Conservation (phyloP, 2,329 filamentous ascomycete genomes). For the Westerdykella sp. region DNA sequence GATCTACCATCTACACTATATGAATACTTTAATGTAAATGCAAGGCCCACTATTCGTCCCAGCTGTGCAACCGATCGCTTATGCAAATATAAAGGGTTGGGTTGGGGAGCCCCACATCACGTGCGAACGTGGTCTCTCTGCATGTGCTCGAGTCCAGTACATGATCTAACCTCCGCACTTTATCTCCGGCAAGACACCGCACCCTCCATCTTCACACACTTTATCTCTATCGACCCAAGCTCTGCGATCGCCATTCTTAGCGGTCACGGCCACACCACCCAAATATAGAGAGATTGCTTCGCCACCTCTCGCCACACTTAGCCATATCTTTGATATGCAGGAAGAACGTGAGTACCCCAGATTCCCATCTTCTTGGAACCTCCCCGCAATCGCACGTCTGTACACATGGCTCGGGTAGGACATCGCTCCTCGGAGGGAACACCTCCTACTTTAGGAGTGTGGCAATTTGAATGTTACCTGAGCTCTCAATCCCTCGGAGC, state of each 20-base stretch:
- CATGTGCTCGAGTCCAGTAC: too few relatives aligned
- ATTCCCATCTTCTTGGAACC: not conserved
- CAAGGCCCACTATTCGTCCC: not conserved
- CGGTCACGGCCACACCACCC: not conserved
- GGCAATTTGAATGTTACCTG: not conserved
- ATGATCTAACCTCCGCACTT: too few relatives aligned
- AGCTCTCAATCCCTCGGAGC: too few relatives aligned
- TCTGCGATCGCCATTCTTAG: not conserved
- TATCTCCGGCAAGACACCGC: too few relatives aligned
- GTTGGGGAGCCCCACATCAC: not conserved
- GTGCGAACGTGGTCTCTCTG: not conserved
- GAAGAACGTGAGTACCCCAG: conserved; percentile 31
- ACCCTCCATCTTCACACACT: too few relatives aligned
- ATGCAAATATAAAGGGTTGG: too few relatives aligned
- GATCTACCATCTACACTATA: not conserved
- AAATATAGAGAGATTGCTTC: too few relatives aligned
- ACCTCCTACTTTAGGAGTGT: not conserved
- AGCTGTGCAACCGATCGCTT: not conserved
- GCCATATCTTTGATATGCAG: conserved; percentile 19
- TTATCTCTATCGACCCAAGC: too few relatives aligned
- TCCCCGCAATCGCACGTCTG: not conserved
- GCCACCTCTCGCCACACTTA: too few relatives aligned
- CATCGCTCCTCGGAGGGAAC: too few relatives aligned
- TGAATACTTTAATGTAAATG: not conserved
- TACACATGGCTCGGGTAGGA: too few relatives aligned